Evolutionary conservation across 805 yeast genomes (phyloP), one percentile per base, ranked within the genome.

Genomic region (Cyberlindnera euphorbiiphila): DNA sequence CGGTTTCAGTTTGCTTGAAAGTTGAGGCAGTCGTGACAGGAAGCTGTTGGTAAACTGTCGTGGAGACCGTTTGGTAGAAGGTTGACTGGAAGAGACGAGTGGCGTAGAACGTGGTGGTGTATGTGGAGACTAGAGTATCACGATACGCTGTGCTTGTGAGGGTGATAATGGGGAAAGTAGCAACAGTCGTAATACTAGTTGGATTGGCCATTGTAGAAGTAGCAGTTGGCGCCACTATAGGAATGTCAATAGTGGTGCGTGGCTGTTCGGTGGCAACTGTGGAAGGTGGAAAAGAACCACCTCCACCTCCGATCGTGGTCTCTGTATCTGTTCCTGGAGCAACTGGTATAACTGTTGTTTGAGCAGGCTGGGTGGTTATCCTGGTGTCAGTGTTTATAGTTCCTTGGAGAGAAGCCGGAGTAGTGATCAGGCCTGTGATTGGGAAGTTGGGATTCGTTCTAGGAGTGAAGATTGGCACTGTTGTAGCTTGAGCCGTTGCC

Each of bases 371-470:
- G 6, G 46, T 32, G 13, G 51, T 43, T 12, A 37, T 33, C 7
- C 18, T 22, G 1, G 55, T 49, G 27, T 47, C 33, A 6, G 51
- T 49, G 36, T 41, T 43, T 27, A 39, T 20, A 6, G 51, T 49
- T 17, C 55, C 51, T 17, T 22, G 26, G 9, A 47, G 36, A 2
- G 41, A 34, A 3, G 24, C 33, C 4, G 47, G 26, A 6, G 50
- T 51, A 16, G 56, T 51, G 44, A 51, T 51, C 25, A 42, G n/a
- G 9, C 32, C 38, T 5, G 36, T 32, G 3, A 30, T 28, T 5
- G 45, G 44, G 29, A 51, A 49, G 37, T 49, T 25, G 6, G 55
- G 34, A 23, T 51, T 51, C 8, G 46, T 36, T 25, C 55, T 42
- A 18, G 31, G 38, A 9, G 42, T 42, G 34, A 22, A 49, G 8